phyloP scores from a whole-genome alignment of 163 green algal species.

The Prototheca wickerhamii region DNA sequence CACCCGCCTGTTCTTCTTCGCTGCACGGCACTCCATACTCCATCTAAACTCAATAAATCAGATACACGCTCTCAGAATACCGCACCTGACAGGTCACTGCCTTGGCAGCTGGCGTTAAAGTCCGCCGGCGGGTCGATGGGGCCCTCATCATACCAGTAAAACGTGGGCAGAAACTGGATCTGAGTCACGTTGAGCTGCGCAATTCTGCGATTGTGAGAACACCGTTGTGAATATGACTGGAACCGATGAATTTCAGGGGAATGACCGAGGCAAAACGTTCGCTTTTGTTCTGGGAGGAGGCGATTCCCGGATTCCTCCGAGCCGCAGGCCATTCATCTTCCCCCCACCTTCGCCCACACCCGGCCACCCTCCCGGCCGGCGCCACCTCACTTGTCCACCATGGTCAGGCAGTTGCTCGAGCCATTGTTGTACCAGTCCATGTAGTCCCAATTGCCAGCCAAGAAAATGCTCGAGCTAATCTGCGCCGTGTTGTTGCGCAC shows the following conservation, averaged over 20 bases:
- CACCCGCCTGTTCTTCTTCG: too few species aligned
- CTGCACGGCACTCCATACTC: too few species aligned
- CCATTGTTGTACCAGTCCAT: constrained; percentile 3
- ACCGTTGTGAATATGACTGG: too few species aligned
- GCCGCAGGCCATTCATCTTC: neutral
- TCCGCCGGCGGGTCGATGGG: neutral
- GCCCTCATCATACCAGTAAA: constrained; percentile 6
- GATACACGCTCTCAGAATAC: too few species aligned
- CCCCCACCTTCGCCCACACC: neutral
- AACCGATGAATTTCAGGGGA: too few species aligned
- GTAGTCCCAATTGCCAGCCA: constrained; percentile 10
- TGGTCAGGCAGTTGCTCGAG: constrained; percentile 1
- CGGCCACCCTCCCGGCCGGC: too few species aligned
- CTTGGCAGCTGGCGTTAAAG: constrained; percentile 1
- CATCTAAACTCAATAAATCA: too few species aligned
- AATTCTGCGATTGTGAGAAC: too few species aligned
- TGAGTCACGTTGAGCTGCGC: neutral
- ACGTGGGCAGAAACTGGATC: constrained; percentile 5
- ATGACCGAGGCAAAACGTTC: too few species aligned
- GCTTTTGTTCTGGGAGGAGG: too few species aligned
- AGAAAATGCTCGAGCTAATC: constrained; percentile 4
- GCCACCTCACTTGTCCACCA: constrained; percentile 10
- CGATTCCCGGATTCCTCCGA: too few species aligned
- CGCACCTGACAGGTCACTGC: neutral
- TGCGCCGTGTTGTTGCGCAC: neutral